Evolutionary conservation across 352 stramenopile species (phyloP).

Genomic region (Globisporangium emineosum): DNA sequence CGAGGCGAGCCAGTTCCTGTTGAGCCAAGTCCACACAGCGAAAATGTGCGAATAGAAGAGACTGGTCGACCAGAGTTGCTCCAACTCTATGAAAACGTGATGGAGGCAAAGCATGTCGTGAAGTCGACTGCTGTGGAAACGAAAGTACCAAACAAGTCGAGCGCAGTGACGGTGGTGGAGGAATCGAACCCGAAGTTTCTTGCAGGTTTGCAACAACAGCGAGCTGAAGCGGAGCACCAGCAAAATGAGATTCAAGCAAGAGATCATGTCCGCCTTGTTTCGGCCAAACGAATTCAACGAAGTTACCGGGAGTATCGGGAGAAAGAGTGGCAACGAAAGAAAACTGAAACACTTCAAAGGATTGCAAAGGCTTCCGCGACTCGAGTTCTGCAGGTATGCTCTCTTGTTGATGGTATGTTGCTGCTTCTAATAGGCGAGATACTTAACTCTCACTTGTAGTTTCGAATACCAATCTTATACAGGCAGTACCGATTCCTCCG

Average conservation of each 20-base stretch:
- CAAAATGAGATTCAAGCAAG: constrained; percentile 10
- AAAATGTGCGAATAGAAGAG: background rate
- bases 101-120: constrained; percentile 19
- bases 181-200: constrained; percentile 12
- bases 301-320: constrained; percentile 6
- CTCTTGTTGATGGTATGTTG: background rate
- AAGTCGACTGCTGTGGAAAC: background rate
- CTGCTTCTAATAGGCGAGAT: background rate
- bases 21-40: background rate
- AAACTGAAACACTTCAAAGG: constrained; percentile 6
- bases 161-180: too few relatives aligned
- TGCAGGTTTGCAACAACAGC: constrained; percentile 7
- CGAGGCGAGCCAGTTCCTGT: background rate
- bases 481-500: constrained; percentile 4
- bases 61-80: constrained; percentile 13
- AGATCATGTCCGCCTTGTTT: constrained; percentile 6
- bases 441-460: constrained; percentile 11
- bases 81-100: constrained; percentile 36
- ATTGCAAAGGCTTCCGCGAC: background rate
- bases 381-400: constrained; percentile 12
- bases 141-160: background rate
- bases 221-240: constrained; percentile 8
- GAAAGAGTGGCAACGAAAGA: background rate
- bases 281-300: constrained; percentile 1
- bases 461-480: constrained; percentile 12